Evolutionary conservation across 768 basidiomycete genomes (phyloP).

Genomic region (Cystobasidium ongulense): DNA sequence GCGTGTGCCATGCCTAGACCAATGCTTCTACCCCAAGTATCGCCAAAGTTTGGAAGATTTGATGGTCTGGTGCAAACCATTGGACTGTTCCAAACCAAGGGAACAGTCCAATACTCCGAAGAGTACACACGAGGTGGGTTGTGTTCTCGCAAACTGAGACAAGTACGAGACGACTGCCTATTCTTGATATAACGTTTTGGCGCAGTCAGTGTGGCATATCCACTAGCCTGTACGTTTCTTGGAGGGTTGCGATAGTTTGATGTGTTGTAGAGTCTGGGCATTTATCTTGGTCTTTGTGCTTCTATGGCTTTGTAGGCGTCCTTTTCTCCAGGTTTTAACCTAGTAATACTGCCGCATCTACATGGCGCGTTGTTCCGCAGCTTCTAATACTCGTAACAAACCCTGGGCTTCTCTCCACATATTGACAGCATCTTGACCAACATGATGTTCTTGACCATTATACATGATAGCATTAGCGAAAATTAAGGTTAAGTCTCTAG

Average conservation of each 20-base stretch:
- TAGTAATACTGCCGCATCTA: not conserved
- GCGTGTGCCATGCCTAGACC: too few species aligned
- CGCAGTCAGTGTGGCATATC: too few species aligned
- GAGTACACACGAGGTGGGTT: not conserved
- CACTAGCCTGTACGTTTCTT: too few species aligned
- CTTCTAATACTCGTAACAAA: conserved; percentile 18
- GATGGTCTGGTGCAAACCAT: too few species aligned
- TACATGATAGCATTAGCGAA: conserved; percentile 98
- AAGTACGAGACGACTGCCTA: too few species aligned
- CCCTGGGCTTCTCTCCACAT: conserved; percentile 52
- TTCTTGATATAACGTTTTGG: too few species aligned
- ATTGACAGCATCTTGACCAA: conserved; percentile 84
- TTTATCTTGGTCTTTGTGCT: not conserved
- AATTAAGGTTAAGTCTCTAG: conserved; percentile 83
- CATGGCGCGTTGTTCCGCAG: conserved; percentile 17
- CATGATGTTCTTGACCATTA: conserved; percentile 74
- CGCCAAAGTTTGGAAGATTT: too few species aligned
- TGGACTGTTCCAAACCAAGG: not conserved
- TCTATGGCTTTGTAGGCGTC: too few species aligned
- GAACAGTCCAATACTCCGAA: not conserved
- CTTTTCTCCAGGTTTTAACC: too few species aligned
- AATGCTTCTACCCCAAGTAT: too few species aligned
- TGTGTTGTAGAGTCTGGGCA: too few species aligned
- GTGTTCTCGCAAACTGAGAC: not conserved
- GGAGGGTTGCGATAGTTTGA: too few species aligned